phyloP scores from a whole-genome alignment of 75 land plant species.

The Selaginella tamariscina region DNA sequence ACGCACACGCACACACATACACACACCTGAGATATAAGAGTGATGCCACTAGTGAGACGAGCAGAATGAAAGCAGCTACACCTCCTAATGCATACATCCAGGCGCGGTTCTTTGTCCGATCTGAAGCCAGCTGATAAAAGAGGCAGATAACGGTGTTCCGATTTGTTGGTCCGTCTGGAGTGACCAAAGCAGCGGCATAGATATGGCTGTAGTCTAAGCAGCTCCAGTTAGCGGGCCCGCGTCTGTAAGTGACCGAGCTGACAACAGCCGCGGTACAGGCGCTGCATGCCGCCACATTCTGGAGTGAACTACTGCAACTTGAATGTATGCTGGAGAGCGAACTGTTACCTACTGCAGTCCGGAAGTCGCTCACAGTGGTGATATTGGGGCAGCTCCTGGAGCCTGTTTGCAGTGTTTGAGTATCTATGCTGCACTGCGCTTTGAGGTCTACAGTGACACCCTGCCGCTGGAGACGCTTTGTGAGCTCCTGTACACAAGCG shows the following conservation, averaged over 20 bases:
- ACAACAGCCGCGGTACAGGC: background rate
- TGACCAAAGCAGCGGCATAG: background rate
- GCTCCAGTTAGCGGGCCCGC: background rate
- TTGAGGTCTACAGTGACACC: background rate
- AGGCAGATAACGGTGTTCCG: background rate
- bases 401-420: background rate
- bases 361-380: background rate
- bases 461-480: background rate
- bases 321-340: background rate
- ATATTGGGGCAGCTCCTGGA: background rate
- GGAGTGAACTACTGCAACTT: background rate
- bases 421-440: background rate
- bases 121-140: background rate
- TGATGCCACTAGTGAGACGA: too few species aligned
- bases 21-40: too few species aligned
- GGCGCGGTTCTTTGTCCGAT: background rate
- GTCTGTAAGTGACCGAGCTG: background rate
- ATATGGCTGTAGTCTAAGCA: background rate
- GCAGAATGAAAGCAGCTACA: background rate
- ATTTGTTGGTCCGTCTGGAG: background rate
- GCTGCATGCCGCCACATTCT: background rate
- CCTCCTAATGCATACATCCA: background rate
- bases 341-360: background rate
- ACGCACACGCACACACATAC: too few species aligned
- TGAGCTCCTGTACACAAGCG: background rate